A percentile compares a stretch with the other conserved stretches of the same genome.
phyloP scores from a whole-genome alignment of 2,329 filamentous ascomycete genomes.

The Ramularia endophylla region DNA sequence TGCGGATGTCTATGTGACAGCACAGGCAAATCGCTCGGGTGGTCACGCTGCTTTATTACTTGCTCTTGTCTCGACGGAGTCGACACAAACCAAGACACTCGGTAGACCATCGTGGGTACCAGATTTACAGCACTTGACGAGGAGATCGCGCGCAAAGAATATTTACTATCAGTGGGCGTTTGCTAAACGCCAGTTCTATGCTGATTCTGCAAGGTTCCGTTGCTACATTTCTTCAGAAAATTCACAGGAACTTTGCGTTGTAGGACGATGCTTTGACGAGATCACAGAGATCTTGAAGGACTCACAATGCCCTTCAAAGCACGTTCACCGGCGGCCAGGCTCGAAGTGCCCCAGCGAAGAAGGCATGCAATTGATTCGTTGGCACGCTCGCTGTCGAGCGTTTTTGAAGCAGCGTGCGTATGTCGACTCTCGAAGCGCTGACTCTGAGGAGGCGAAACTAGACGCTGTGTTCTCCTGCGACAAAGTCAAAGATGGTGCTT shows the following conservation, averaged over 20 bases:
- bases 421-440: neutral
- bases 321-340: slow-evolving; percentile 6
- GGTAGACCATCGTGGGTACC: slow-evolving; percentile 7
- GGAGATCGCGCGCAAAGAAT: slow-evolving; percentile 8
- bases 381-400: slow-evolving; percentile 5
- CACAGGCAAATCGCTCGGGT: slow-evolving; percentile 5
- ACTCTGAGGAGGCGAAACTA: neutral
- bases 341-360: slow-evolving; percentile 4
- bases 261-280: slow-evolving; percentile 1
- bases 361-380: slow-evolving; percentile 3
- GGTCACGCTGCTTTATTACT: slow-evolving; percentile 5
- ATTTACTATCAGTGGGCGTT: slow-evolving; percentile 7
- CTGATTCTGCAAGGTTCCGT: slow-evolving; percentile 1
- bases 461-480: neutral
- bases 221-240: slow-evolving; percentile 1
- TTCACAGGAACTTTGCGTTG: neutral
- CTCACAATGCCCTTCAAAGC: slow-evolving; percentile 8
- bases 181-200: neutral
- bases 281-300: slow-evolving; percentile 1
- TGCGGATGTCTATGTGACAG: slow-evolving; percentile 3
- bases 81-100: neutral
- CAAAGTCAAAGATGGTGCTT: neutral
- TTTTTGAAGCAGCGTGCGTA: neutral
- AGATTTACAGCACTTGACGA: slow-evolving; percentile 4
- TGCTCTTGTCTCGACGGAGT: slow-evolving; percentile 6